Percentiles rank a stretch among this genome's conserved stretches.
phyloP scores from a whole-genome alignment of 768 basidiomycete species.

The Lyophyllum atratum region DNA sequence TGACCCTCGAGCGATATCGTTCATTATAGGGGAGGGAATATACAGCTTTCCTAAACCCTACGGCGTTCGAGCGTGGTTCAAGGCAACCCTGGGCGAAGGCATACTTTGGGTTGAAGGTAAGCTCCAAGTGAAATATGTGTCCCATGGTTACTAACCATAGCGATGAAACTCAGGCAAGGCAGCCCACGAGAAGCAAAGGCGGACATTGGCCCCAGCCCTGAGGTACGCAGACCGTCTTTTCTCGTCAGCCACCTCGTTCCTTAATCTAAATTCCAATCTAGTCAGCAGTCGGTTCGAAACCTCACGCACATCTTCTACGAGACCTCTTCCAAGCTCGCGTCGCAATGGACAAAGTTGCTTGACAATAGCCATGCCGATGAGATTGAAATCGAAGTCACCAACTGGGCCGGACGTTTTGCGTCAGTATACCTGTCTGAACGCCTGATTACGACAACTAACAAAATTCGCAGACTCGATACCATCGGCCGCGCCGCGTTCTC shows the following conservation, averaged over 20 bases:
- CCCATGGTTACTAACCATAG: neutral
- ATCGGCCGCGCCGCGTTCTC: constrained; percentile 64
- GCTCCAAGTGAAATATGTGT: neutral
- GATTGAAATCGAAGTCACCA: constrained; percentile 53
- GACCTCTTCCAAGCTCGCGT: constrained; percentile 52
- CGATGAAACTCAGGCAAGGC: constrained; percentile 42
- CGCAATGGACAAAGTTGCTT: constrained; percentile 49
- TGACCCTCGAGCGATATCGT: constrained; percentile 52
- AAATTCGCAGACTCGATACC: constrained; percentile 50
- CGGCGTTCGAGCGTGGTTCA: constrained; percentile 67
- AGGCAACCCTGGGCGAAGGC: constrained; percentile 59
- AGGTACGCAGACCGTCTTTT: constrained; percentile 35
- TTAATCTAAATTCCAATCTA: constrained; percentile 17
- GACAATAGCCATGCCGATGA: constrained; percentile 41
- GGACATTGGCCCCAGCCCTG: constrained; percentile 54
- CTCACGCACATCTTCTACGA: constrained; percentile 55
- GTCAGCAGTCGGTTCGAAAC: constrained; percentile 54
- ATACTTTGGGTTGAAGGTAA: constrained; percentile 69
- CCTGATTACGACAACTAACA: neutral
- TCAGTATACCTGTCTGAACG: constrained; percentile 26
- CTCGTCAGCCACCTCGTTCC: neutral
- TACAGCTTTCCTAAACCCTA: constrained; percentile 64
- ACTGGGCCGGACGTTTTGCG: constrained; percentile 66
- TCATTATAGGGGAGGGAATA: constrained; percentile 54
- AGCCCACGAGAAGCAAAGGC: constrained; percentile 57